These are phyloP conservation scores for Ochromonas danica DNA, from an alignment of 108 stramenopile genomes.

Conservation along the genomic window DNA sequence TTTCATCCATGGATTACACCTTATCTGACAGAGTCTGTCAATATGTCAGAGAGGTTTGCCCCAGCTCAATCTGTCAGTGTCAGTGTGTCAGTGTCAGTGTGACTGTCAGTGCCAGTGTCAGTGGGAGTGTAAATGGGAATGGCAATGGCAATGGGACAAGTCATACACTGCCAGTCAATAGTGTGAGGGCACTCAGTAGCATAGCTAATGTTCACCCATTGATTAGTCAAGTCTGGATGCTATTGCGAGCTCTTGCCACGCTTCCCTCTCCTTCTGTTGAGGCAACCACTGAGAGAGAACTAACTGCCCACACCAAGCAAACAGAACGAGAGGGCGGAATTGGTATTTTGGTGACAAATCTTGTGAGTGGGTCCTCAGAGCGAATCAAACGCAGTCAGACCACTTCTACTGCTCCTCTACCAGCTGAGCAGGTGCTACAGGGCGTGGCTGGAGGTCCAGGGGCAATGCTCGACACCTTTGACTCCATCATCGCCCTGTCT, in stretches of 20 bases:
- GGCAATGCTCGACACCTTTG: conserved; percentile 13
- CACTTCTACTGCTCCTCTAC: conserved; percentile 14
- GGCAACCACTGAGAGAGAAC: no score
- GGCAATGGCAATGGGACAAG: conserved; percentile 5
- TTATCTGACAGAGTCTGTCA: conserved; percentile 15
- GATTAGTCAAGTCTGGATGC: conserved; percentile 15
- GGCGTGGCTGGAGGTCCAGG: conserved; percentile 8
- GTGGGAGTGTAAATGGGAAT: no score
- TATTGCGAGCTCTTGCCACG: conserved; percentile 5
- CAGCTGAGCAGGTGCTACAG: conserved; percentile 8
- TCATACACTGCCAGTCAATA: conserved; percentile 16
- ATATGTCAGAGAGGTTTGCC: conserved; percentile 15
- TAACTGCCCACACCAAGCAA: no score
- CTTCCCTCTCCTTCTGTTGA: no score
- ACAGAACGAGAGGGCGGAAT: no score
- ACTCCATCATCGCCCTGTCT: conserved; percentile 13
- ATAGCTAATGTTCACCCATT: conserved; percentile 16
- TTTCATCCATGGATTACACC: conserved; percentile 10
- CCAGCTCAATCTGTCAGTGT: conserved; percentile 8
- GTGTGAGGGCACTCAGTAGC: conserved; percentile 9
- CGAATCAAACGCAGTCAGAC: no score
- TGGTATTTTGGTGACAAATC: no score
- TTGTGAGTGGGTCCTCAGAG: no score
- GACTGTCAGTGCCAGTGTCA: not conserved
- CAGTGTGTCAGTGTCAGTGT: no score